Conservation (phyloP, 2,329 filamentous ascomycete species). For the Penicillium rolfsii region DNA sequence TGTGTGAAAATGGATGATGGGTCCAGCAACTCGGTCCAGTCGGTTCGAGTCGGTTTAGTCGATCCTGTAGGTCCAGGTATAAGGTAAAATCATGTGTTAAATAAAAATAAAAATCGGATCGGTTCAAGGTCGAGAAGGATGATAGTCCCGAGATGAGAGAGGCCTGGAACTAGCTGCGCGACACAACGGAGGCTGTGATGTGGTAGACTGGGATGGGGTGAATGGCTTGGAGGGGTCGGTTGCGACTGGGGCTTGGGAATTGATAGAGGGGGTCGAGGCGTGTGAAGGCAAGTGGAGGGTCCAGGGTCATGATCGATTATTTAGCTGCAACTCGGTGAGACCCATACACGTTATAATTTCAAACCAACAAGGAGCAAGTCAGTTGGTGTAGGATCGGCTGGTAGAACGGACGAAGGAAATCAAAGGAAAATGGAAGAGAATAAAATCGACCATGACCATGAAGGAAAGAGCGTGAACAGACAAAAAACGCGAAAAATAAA, state of each 20-base stretch:
- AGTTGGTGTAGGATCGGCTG: neutral
- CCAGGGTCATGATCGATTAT: conserved; percentile 47
- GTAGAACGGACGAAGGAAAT: neutral
- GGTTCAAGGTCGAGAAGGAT: neutral
- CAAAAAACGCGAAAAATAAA: conserved; percentile 3
- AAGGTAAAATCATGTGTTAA: neutral
- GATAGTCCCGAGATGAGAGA: neutral
- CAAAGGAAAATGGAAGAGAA: conserved; percentile 19
- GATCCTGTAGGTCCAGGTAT: conserved; percentile 1
- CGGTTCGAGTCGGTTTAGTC: neutral
- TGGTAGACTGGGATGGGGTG: conserved; percentile 1
- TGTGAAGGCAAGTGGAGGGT: conserved; percentile 28
- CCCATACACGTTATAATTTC: conserved; percentile 26
- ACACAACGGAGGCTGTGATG: neutral
- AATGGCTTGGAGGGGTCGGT: conserved; percentile 4
- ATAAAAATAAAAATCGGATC: neutral
- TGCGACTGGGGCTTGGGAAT: conserved; percentile 32
- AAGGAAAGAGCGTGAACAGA: neutral
- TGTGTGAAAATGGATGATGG: neutral
- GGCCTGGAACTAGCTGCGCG: conserved; percentile 5
- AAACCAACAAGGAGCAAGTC: neutral
- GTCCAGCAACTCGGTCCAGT: conserved; percentile 1
- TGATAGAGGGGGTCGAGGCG: conserved; percentile 16
- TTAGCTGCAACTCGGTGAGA: conserved; percentile 39
- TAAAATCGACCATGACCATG: neutral